phyloP scores from a whole-genome alignment of 73 alveolate species.

The Uronychia setigera region DNA sequence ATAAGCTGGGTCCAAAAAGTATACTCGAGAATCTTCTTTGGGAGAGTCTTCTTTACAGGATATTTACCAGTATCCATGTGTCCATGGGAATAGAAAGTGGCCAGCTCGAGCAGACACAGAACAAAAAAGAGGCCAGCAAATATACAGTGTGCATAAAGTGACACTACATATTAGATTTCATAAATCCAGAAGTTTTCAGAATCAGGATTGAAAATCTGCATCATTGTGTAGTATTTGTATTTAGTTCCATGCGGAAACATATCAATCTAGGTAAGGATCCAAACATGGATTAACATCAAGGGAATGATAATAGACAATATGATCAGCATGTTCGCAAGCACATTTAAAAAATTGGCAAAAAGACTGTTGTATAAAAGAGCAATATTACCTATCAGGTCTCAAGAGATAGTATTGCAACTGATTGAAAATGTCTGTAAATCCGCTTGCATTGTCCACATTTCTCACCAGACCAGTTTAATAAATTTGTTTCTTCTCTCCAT shows the following conservation, averaged over 20 bases:
- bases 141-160: background rate
- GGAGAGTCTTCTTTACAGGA: background rate
- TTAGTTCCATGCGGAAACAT: background rate
- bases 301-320: background rate
- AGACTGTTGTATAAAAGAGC: background rate
- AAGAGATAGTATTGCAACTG: background rate
- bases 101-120: constrained; percentile 14
- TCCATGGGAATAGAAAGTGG: constrained; percentile 12
- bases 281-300: background rate
- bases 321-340: too few species aligned
- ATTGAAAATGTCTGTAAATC: background rate
- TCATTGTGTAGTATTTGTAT: background rate
- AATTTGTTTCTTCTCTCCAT: background rate
- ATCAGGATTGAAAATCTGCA: background rate
- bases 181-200: background rate
- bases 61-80: constrained; percentile 24
- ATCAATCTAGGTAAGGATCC: background rate
- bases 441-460: background rate
- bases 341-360: background rate
- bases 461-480: constrained; percentile 11
- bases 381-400: background rate
- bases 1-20: constrained; percentile 1
- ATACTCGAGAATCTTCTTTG: background rate
- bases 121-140: constrained; percentile 1
- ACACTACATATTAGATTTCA: background rate